phyloP scores from a whole-genome alignment of 345 rosid genomes.

The Gossypium rotundifolium region DNA sequence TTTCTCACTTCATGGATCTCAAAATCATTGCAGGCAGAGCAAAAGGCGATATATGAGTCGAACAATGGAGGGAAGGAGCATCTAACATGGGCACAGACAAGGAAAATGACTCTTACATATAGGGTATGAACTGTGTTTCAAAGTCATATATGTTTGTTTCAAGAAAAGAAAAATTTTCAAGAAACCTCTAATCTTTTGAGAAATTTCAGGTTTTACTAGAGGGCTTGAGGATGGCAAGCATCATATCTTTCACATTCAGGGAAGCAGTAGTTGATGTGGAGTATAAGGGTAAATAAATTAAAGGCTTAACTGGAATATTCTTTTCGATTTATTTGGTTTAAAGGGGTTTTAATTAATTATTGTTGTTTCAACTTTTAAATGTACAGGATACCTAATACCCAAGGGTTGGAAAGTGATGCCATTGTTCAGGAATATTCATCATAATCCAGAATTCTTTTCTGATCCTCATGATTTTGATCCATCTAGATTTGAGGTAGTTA shows the following conservation, averaged over 20 bases:
- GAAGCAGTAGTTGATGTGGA: constrained; percentile 88
- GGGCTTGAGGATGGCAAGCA: constrained; percentile 84
- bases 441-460: constrained; percentile 63
- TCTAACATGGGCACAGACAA: constrained; percentile 76
- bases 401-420: constrained; percentile 99
- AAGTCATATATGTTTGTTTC: not conserved
- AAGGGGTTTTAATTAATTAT: not conserved
- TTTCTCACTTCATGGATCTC: not conserved
- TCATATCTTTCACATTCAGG: constrained; percentile 87
- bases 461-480: constrained; percentile 77
- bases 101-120: constrained; percentile 65
- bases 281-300: constrained; percentile 49
- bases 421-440: constrained; percentile 89
- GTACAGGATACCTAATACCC: constrained; percentile 75
- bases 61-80: constrained; percentile 44
- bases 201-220: constrained; percentile 48
- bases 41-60: constrained; percentile 38
- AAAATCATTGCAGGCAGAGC: constrained; percentile 53
- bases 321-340: not conserved
- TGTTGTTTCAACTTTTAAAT: not conserved
- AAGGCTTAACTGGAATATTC: constrained; percentile 14
- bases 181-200: not conserved
- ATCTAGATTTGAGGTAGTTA: constrained; percentile 74
- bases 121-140: constrained; percentile 31
- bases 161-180: not conserved